phyloP scores from a whole-genome alignment of 2,329 filamentous ascomycete genomes.

The Fusarium sarcochroum region DNA sequence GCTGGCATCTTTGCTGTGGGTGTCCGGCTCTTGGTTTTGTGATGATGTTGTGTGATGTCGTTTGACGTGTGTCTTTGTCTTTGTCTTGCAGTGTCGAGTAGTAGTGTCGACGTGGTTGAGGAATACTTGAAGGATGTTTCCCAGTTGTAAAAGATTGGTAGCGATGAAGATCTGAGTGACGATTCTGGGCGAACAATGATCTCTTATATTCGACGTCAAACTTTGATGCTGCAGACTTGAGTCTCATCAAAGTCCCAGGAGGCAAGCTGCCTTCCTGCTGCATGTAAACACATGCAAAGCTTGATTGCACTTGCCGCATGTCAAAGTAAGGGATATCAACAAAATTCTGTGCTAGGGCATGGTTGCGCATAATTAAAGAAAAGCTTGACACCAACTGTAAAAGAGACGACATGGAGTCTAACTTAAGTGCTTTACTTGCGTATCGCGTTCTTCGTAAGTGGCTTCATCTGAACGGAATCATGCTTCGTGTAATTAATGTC shows the following conservation, averaged over 20 bases:
- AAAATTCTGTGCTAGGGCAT: no score
- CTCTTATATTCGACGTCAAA: not conserved
- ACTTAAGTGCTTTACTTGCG: no score
- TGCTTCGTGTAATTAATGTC: no score
- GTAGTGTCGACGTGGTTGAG: not conserved
- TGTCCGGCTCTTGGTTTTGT: not conserved
- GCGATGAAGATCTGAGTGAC: not conserved
- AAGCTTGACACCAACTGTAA: no score
- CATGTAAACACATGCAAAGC: not conserved
- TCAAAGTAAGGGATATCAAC: not conserved
- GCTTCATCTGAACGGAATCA: no score
- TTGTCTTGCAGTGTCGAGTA: not conserved
- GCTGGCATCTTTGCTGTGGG: not conserved
- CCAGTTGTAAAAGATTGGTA: not conserved
- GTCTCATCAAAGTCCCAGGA: not conserved
- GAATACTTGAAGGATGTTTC: conserved; percentile 19
- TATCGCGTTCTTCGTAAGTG: no score
- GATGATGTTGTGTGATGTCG: not conserved
- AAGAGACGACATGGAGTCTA: no score
- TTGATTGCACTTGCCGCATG: not conserved
- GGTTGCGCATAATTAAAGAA: no score
- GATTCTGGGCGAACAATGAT: not conserved
- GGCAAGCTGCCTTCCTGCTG: not conserved
- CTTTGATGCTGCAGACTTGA: not conserved
- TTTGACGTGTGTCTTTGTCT: not conserved